Percentiles rank a stretch among this genome's conserved stretches.
Conservation (phyloP, 768 basidiomycete genomes). For the Macrolepiota albuminosa region DNA sequence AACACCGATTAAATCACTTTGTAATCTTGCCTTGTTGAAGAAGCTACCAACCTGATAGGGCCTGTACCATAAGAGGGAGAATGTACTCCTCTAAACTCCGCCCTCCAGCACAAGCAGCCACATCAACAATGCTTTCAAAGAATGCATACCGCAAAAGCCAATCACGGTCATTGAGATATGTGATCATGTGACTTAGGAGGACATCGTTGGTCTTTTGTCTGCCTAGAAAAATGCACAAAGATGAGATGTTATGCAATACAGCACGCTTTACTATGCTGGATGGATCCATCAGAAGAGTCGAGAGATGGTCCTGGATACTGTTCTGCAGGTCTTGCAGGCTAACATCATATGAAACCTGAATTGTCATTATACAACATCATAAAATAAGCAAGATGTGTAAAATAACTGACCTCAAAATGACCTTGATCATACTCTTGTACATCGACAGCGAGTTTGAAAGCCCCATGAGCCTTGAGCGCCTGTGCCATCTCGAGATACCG, state of each 20-base stretch:
- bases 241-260: conserved; percentile 79
- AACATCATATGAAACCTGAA: conserved; percentile 85
- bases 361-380: neutral
- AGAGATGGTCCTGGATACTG: conserved; percentile 83
- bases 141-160: conserved; percentile 91
- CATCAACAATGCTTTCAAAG: conserved; percentile 93
- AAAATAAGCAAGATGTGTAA: neutral
- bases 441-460: conserved; percentile 58
- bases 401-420: conserved; percentile 65
- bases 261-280: conserved; percentile 90
- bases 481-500: conserved; percentile 93
- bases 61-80: conserved; percentile 93
- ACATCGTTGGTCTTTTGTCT: conserved; percentile 93
- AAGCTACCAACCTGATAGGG: conserved; percentile 69
- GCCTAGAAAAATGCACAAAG: conserved; percentile 90
- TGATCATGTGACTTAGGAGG: conserved; percentile 84
- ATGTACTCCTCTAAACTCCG: conserved; percentile 94
- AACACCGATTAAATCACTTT: conserved; percentile 6
- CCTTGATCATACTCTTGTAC: conserved; percentile 71
- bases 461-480: conserved; percentile 80
- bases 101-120: conserved; percentile 90
- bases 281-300: conserved; percentile 81
- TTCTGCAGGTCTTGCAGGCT: conserved; percentile 82
- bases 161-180: conserved; percentile 81
- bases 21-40: neutral